Base-by-base conservation (phyloP, 495 filamentous ascomycete genomes). In the Bacidia gigantensis region DNA sequence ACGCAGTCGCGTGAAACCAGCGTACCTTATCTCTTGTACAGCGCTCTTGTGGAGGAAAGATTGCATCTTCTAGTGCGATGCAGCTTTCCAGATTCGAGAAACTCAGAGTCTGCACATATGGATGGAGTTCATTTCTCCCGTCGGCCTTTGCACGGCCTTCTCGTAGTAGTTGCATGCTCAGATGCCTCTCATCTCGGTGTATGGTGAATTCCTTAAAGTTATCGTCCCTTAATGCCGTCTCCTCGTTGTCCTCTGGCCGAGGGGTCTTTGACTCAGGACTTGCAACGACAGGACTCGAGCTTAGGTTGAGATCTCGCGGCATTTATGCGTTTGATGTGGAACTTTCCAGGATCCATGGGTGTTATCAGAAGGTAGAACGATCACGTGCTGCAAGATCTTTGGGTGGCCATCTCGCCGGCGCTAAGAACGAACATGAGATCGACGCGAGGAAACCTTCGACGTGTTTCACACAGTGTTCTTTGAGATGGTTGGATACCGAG, bases 21-120 rank as follows among this genome's bases (percentile, higher is more conserved):
- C 72, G 54, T 72, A 86, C 89, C 79, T 95, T 94, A 56, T 93
- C 87, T 61, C 70, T 73, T 17, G 83, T 76, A 56, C 82, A 83
- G 35, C 86, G 74, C 65, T 94, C 82, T 3, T 72, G 67, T 54
- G 85, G 69, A 0, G 79, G 74, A 59, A 95, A 95, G 2, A 83
- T 78, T 0, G 74, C 77, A 45, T 81, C 78, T 65, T 96, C 89
- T 29, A 96, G 74, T 12, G 69, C 69, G 23, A 87, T 68, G 64
- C 86, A 90, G 20, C 83, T 79, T 0, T 92, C 86, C 11, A 87
- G 67, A 61, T 95, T 85, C 0, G 79, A 79, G 43, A 78, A 64
- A 22, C 76, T 84, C 32, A 96, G 73, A 14, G 82, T 75, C 54
- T 86, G 79, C 3, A 83, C 76, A 51, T 84, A 84, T 2, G 84